These are phyloP conservation scores for Brassica incana DNA, from an alignment of 345 rosid species.

Conservation along the genomic window DNA sequence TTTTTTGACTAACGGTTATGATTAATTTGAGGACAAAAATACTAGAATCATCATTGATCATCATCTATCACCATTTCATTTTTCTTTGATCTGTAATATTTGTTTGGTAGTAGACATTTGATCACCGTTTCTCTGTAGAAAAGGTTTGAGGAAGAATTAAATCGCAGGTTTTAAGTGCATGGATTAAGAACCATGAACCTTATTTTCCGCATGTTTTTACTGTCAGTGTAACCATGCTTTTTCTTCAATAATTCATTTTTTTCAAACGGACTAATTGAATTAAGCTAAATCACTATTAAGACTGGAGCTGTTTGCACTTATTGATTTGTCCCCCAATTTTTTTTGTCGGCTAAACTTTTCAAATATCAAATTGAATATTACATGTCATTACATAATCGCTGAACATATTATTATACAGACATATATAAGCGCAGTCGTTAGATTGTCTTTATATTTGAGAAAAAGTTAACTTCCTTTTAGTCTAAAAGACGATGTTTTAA, in stretches of 20 bases:
- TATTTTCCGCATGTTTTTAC: not conserved
- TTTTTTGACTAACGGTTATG: too few relatives aligned
- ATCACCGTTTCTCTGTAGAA: not conserved
- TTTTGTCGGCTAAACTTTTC: not conserved
- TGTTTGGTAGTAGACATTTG: not conserved
- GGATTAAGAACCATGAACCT: not conserved
- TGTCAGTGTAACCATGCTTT: not conserved
- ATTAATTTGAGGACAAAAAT: not conserved
- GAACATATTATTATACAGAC: too few relatives aligned
- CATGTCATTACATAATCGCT: not conserved
- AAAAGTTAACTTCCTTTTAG: conserved; percentile 5
- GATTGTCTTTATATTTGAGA: not conserved
- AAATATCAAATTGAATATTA: not conserved
- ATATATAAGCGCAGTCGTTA: not conserved
- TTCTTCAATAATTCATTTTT: not conserved
- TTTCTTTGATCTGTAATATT: not conserved
- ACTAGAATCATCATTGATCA: not conserved
- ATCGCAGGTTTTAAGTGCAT: not conserved
- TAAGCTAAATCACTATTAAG: not conserved
- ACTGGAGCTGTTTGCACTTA: conserved; percentile 33
- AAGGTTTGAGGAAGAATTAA: not conserved
- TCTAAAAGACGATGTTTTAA: conserved; percentile 5
- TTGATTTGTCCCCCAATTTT: not conserved
- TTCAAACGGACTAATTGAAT: not conserved
- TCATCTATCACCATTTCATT: not conserved